phyloP scores from a whole-genome alignment of 2,329 filamentous ascomycete species.

The Davidsoniella australis region DNA sequence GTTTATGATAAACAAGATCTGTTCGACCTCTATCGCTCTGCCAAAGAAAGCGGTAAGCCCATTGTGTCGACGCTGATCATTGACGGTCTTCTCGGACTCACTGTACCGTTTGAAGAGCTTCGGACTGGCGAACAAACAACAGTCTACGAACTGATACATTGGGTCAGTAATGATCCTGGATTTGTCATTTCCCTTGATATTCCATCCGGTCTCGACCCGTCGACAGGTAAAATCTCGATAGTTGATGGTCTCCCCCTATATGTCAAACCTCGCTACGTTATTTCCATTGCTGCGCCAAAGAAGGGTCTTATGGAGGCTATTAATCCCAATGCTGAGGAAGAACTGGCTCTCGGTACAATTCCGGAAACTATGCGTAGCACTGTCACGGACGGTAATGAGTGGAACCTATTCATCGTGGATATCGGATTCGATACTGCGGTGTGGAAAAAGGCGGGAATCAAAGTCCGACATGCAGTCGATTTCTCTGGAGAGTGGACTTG shows the following conservation, averaged over 20 bases:
- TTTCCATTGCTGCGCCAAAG: constrained; percentile 76
- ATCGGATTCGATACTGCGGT: constrained; percentile 69
- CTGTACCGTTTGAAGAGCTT: constrained; percentile 77
- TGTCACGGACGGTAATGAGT: constrained; percentile 36
- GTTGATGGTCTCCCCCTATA: constrained; percentile 65
- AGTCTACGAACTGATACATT: constrained; percentile 79
- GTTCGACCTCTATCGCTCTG: constrained; percentile 40
- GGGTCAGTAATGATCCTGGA: constrained; percentile 77
- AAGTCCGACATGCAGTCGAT: constrained; percentile 67
- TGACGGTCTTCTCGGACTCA: constrained; percentile 74
- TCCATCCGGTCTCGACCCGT: constrained; percentile 73
- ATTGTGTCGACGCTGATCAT: constrained; percentile 60
- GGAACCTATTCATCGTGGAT: constrained; percentile 73
- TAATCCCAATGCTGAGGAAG: constrained; percentile 20
- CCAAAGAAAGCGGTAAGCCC: constrained; percentile 15
- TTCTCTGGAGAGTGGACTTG: constrained; percentile 81
- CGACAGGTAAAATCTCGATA: constrained; percentile 47
- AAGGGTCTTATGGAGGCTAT: constrained; percentile 67
- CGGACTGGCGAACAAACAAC: constrained; percentile 66
- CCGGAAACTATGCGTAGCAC: constrained; percentile 16
- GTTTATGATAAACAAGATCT: constrained; percentile 45
- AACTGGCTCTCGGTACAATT: constrained; percentile 11
- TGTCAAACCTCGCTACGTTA: constrained; percentile 65
- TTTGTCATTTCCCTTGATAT: constrained; percentile 78
- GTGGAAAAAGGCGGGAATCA: constrained; percentile 70